Conservation (phyloP, 176 grass and related monocot species). For the Elaeis guineensis region DNA sequence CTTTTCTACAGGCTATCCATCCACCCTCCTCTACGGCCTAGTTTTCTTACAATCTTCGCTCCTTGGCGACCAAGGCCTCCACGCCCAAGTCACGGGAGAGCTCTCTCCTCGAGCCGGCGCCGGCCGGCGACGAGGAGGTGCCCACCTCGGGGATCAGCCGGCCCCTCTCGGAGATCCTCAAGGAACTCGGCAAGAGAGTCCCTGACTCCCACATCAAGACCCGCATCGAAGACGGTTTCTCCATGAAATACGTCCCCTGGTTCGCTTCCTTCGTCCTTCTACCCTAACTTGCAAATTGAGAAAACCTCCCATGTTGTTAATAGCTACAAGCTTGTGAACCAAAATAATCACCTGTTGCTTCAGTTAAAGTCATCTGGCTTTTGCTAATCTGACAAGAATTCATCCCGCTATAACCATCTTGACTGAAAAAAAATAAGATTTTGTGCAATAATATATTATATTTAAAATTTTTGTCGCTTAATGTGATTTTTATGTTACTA, state of each 20-base stretch:
- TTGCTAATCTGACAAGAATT: too few relatives aligned
- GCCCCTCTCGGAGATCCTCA: slow-evolving; percentile 69
- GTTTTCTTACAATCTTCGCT: slow-evolving; percentile 14
- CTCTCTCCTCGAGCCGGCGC: slow-evolving; percentile 22
- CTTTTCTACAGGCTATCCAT: slow-evolving; percentile 13
- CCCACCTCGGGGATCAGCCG: slow-evolving; percentile 70
- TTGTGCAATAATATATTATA: too few relatives aligned
- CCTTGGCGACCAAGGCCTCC: slow-evolving; percentile 25
- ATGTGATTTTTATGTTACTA: too few relatives aligned
- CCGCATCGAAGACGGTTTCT: slow-evolving; percentile 45
- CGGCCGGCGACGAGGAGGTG: slow-evolving; percentile 24
- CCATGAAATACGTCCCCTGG: slow-evolving; percentile 85
- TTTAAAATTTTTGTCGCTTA: too few relatives aligned
- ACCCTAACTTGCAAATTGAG: too few relatives aligned
- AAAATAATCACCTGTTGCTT: too few relatives aligned
- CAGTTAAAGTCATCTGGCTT: too few relatives aligned
- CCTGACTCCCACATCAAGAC: slow-evolving; percentile 73
- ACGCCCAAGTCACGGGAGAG: slow-evolving; percentile 37
- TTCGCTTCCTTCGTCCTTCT: neutral
- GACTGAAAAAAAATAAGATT: too few relatives aligned
- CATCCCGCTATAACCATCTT: too few relatives aligned
- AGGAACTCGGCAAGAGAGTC: slow-evolving; percentile 67
- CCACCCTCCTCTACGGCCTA: neutral
- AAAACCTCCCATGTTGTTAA: too few relatives aligned
- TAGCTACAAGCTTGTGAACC: too few relatives aligned